Base-by-base conservation (phyloP, 306 rosid species). In the Acacia confusa region DNA sequence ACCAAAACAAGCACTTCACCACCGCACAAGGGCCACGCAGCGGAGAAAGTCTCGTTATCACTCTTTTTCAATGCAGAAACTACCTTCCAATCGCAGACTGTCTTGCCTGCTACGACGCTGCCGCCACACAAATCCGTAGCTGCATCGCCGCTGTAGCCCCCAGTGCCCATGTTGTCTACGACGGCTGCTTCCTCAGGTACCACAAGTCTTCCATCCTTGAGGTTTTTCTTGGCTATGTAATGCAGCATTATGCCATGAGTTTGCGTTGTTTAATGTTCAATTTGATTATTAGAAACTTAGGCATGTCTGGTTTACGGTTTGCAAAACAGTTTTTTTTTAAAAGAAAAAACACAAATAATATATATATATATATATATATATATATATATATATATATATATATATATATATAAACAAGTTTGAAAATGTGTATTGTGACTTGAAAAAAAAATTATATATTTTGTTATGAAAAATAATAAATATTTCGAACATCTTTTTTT, bases 101-200 rank as follows among this genome's bases (percentile, higher is more conserved):
- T 28, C 12, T 79, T 3, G 76, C 75, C 34, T 91, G 96, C 84
- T 86, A 86, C 65, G 2, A 72, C 10, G 70, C 69, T 0, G 91
- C 92, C 3, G 57, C 74, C 13, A 24, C 74, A 19, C 78, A 85
- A 70, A 89, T 91, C 32, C 90, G 85, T 32, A 86, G 83, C 60
- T 89, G 93, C 83, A 43, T 43, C 45, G 83, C 88, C 0, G 79
- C 80, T 10, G 40, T 17, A 6, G 45, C 84, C 65, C 88, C 83
- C 44, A 93, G 95, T 4, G 95, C 86, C 20, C 87, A 92, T 7
- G 71, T 88, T 79, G 67, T 87, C 81, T 90, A 88, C 25, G 90
- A 92, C 3, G 94, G 91, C 3, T 90, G 97, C 87, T 85, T 87
- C 82, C 88, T 92, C 52, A 88, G 97, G 94, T 92, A 76, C 25